Conservation (phyloP, 2,329 filamentous ascomycete genomes). For the Cladosporium colombiae region DNA sequence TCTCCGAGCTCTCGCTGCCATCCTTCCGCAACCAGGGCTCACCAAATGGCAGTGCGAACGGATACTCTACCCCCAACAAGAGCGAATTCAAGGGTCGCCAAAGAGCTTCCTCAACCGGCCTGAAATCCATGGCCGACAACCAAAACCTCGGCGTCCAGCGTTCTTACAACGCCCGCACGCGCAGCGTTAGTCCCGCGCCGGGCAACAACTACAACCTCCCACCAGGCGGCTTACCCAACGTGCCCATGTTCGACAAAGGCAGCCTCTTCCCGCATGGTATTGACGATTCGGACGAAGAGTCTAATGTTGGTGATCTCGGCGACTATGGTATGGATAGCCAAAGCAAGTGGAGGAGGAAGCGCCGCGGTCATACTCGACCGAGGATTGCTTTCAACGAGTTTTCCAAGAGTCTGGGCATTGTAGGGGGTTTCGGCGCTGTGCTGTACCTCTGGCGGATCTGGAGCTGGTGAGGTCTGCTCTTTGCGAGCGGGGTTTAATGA, state of each 20-base stretch:
- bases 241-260: conserved; percentile 44
- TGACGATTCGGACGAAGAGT: conserved; percentile 31
- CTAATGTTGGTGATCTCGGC: conserved; percentile 22
- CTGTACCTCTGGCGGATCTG: conserved; percentile 5
- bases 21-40: conserved; percentile 19
- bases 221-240: conserved; percentile 25
- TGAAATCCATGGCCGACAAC: conserved; percentile 31
- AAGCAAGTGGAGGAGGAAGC: conserved; percentile 29
- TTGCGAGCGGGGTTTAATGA: too few relatives aligned
- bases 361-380: conserved; percentile 41
- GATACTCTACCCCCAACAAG: conserved; percentile 28
- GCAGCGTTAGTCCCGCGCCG: conserved; percentile 41
- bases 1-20: conserved; percentile 22
- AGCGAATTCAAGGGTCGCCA: conserved; percentile 31
- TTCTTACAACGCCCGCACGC: conserved; percentile 36
- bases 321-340: conserved; percentile 36
- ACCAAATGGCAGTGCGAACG: conserved; percentile 28
- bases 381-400: conserved; percentile 61
- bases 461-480: conserved; percentile 11
- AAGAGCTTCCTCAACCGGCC: conserved; percentile 35
- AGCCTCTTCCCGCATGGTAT: conserved; percentile 41
- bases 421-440: conserved; percentile 39
- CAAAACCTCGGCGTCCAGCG: conserved; percentile 34
- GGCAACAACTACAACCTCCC: conserved; percentile 34
- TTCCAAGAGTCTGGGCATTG: conserved; percentile 60